These are phyloP conservation scores for Bruguiera hainesii DNA, from an alignment of 441 rosid genomes.

Conservation along the genomic window DNA sequence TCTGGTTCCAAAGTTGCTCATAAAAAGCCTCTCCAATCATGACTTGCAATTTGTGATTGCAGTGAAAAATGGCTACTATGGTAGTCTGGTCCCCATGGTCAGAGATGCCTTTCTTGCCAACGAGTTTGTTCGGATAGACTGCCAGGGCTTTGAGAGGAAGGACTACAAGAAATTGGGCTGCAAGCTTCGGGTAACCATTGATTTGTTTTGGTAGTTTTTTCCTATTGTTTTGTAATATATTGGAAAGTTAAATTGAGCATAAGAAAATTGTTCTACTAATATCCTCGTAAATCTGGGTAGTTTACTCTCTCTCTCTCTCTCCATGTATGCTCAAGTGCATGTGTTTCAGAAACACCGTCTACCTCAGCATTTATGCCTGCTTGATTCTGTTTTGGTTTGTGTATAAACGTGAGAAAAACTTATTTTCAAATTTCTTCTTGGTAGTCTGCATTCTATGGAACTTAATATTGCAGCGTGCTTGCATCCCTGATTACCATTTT, in stretches of 20 bases:
- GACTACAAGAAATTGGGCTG: constrained; percentile 92
- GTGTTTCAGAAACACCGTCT: not conserved
- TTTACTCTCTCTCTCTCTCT: too few relatives aligned
- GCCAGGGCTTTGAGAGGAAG: constrained; percentile 74
- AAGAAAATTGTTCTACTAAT: not conserved
- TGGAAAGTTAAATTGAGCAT: not conserved
- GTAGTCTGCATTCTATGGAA: not conserved
- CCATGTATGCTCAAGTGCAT: too few relatives aligned
- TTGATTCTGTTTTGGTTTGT: not conserved
- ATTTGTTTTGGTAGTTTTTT: constrained; percentile 1
- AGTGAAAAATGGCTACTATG: constrained; percentile 93
- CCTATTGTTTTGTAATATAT: not conserved
- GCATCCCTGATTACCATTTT: not conserved
- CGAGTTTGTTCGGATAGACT: constrained; percentile 78
- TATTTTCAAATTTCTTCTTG: too few relatives aligned
- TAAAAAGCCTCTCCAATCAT: not conserved
- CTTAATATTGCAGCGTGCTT: not conserved
- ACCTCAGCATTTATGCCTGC: not conserved
- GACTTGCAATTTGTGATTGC: constrained; percentile 32
- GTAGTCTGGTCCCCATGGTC: constrained; percentile 81
- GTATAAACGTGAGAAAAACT: too few relatives aligned
- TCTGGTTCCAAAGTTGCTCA: not conserved
- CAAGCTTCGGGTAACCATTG: constrained; percentile 69
- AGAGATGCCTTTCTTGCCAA: constrained; percentile 75
- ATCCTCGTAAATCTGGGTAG: too few relatives aligned